These are phyloP conservation scores for Posidonia oceanica DNA, from an alignment of 116 monocot genomes.

Conservation along the genomic window DNA sequence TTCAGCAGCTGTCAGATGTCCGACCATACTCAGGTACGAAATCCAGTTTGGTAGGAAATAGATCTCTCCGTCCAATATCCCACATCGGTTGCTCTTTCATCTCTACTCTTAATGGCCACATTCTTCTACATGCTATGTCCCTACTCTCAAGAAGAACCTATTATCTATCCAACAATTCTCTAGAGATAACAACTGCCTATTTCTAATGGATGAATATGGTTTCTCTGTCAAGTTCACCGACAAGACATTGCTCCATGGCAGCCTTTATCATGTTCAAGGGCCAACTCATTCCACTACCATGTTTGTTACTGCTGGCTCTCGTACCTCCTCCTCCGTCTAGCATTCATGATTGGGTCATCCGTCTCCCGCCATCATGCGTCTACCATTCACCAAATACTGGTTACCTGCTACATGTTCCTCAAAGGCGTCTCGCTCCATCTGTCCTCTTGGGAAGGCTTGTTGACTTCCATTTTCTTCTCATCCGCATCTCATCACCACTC, in stretches of 20 bases:
- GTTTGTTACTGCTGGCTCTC: background rate
- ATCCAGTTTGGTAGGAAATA: background rate
- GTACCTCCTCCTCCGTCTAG: background rate
- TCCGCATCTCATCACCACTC: background rate
- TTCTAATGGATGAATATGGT: too few relatives aligned
- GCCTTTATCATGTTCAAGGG: background rate
- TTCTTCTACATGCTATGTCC: background rate
- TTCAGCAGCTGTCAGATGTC: background rate
- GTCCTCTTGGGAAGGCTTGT: background rate
- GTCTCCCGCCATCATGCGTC: accelerated
- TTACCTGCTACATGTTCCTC: background rate
- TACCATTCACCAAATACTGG: background rate
- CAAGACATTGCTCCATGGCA: background rate
- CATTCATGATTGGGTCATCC: background rate
- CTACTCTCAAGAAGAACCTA: background rate
- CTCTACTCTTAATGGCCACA: background rate
- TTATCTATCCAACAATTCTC: too few relatives aligned
- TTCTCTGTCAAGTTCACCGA: background rate
- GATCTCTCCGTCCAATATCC: background rate
- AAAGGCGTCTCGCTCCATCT: background rate
- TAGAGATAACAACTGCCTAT: too few relatives aligned
- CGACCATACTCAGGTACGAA: background rate
- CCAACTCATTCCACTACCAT: background rate
- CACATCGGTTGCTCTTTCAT: background rate
- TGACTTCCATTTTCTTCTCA: background rate